These are phyloP conservation scores for Tulasnella sp. DNA, from an alignment of 768 basidiomycete genomes.

Conservation along the genomic window DNA sequence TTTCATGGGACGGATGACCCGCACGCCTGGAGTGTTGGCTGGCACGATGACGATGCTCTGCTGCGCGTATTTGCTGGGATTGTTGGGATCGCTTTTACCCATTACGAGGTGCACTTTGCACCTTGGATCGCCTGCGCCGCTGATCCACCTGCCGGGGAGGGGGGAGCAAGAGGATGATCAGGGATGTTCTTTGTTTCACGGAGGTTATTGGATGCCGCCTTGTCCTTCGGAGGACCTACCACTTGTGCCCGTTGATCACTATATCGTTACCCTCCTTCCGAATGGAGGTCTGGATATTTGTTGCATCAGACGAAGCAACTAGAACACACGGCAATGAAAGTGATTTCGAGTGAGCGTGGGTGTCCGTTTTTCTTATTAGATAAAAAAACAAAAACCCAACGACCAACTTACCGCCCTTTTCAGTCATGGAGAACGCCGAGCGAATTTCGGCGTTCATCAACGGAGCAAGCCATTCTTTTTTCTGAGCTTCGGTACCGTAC, in stretches of 20 bases:
- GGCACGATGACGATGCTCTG: conserved; percentile 97
- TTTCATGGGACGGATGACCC: conserved; percentile 83
- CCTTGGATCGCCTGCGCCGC: conserved; percentile 91
- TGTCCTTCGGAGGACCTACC: conserved; percentile 45
- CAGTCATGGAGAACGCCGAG: conserved; percentile 96
- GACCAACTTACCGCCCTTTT: conserved; percentile 64
- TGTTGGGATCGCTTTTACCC: conserved; percentile 87
- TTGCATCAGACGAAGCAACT: conserved; percentile 96
- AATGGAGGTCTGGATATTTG: conserved; percentile 87
- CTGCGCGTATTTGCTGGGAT: conserved; percentile 69
- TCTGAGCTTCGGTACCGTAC: conserved; percentile 88
- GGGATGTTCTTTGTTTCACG: neutral
- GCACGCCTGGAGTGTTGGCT: conserved; percentile 78
- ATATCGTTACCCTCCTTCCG: conserved; percentile 79
- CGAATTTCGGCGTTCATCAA: conserved; percentile 90
- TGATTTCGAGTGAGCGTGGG: conserved; percentile 27
- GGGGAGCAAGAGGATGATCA: conserved; percentile 19
- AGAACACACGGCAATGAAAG: neutral
- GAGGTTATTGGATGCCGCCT: neutral
- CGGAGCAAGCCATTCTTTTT: conserved; percentile 83
- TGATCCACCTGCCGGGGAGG: conserved; percentile 78
- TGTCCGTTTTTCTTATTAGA: neutral
- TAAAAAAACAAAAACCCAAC: neutral
- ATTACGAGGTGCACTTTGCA: conserved; percentile 88
- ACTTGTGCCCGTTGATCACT: conserved; percentile 95